Base-by-base conservation (phyloP, 2,329 filamentous ascomycete species). In the Colletotrichum shisoi region DNA sequence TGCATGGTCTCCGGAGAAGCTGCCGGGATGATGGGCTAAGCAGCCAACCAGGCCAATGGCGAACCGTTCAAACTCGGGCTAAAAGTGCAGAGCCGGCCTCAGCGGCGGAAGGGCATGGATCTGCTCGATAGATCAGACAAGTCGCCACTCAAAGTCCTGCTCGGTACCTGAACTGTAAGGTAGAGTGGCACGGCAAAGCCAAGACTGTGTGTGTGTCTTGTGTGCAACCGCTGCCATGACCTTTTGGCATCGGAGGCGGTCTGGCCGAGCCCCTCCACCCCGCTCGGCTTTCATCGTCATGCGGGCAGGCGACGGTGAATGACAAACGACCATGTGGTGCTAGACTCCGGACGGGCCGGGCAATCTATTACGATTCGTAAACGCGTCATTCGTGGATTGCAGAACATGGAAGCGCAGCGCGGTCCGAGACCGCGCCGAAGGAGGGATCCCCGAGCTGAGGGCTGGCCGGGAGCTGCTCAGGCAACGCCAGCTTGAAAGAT, bases 331-430 rank as follows among this genome's bases (percentile, higher is more conserved):
- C 57, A 54, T 51, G 52, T 57, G 57, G 52, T 57, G 48, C 15
- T 57, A 19, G 46, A 42, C 12, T 40, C 59, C 63, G 52, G 49
- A 52, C 48, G 40, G 21, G 27, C 52, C 63, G 60, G 19, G 46
- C 37, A 57, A 63, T 57, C 45, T 59, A 69, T 69, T 69, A 69
- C 67, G 58, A 54, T 67, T 68, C 34, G 42, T 45, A 68, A 69
- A 69, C 24, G 49, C 49, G 45, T 66, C 58, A 68, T 69, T 69
- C 67, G 67, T 68, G 67, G 67, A 59, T 54, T 48, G 52, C n/a
- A 21, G 31, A 34, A 54, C 24, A 21, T 52, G 4, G 37, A 39
- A 19, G 17, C 48, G 27, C 48, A 57, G n/a, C 57, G 52, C 34
- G 44, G 52, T 24, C 45, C 54, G 40, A 59, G 45, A 46, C 17